phyloP scores from a whole-genome alignment of 1,139 yeast genomes.

The Protomyces pachydermus region DNA sequence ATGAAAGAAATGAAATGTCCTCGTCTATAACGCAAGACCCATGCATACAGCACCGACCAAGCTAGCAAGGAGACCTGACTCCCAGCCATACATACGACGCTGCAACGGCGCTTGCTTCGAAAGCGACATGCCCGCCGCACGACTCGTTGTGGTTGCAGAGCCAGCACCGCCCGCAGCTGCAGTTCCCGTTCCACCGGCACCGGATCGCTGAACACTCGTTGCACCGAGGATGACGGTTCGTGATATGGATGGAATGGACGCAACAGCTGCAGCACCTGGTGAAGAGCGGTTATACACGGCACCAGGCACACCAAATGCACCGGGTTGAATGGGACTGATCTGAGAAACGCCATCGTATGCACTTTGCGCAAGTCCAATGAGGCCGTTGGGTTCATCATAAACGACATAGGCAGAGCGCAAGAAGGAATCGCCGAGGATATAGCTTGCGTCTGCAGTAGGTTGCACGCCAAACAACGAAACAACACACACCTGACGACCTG shows the following conservation, averaged over 20 bases:
- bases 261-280: conserved; percentile 17
- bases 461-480: conserved; percentile 23
- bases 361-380: conserved; percentile 66
- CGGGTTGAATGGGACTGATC: conserved; percentile 1
- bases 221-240: conserved; percentile 7
- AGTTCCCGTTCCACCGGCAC: not conserved
- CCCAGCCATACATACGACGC: not conserved
- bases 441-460: conserved; percentile 17
- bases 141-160: not conserved
- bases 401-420: conserved; percentile 71
- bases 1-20: not conserved
- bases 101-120: not conserved
- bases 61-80: not conserved
- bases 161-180: not conserved
- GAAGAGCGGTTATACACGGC: conserved; percentile 20
- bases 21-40: not conserved
- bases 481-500: conserved; percentile 23
- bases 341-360: conserved; percentile 24
- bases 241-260: conserved; percentile 10
- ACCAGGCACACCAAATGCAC: conserved; percentile 15
- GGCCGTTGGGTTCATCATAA: conserved; percentile 62
- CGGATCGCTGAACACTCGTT: not conserved
- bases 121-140: not conserved
- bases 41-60: not conserved
- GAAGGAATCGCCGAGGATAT: conserved; percentile 66